A percentile compares a stretch with the other conserved stretches of the same genome.
Conservation (phyloP, 768 basidiomycete species). For the Tubosaeta sp. region DNA sequence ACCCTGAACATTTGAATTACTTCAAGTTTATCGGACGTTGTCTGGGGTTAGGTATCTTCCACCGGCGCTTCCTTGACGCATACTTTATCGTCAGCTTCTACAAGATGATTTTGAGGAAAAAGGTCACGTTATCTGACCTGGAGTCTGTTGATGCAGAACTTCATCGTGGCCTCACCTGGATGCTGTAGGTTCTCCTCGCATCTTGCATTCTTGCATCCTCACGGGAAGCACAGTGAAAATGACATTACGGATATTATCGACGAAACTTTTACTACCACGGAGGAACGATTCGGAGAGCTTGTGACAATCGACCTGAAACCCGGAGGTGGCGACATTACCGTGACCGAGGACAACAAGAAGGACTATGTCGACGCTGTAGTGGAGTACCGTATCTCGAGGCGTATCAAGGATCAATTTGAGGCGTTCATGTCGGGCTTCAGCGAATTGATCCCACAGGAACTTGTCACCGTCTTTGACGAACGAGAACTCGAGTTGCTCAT, state of each 20-base stretch:
- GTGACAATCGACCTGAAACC: conserved; percentile 94
- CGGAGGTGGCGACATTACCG: conserved; percentile 78
- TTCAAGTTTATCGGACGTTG: conserved; percentile 99
- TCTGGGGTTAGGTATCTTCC: conserved; percentile 96
- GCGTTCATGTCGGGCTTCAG: conserved; percentile 99
- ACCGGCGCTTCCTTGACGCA: conserved; percentile 96
- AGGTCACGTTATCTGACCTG: conserved; percentile 88
- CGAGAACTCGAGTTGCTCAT: conserved; percentile 95
- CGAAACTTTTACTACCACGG: conserved; percentile 94
- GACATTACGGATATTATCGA: conserved; percentile 98
- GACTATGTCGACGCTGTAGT: conserved; percentile 94
- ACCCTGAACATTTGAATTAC: conserved; percentile 99
- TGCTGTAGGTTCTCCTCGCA: conserved; percentile 65
- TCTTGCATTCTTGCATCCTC: conserved; percentile 3
- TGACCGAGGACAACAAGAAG: conserved; percentile 98
- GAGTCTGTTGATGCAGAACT: conserved; percentile 97
- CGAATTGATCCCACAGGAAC: conserved; percentile 96
- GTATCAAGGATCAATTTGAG: conserved; percentile 98
- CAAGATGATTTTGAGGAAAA: conserved; percentile 99
- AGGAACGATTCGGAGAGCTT: conserved; percentile 98
- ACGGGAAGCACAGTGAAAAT: conserved; percentile 66
- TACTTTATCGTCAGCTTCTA: conserved; percentile 99
- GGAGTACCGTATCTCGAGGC: conserved; percentile 95
- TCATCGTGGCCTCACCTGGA: conserved; percentile 95
- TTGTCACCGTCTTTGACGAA: conserved; percentile 98